These are phyloP conservation scores for Penicillium sp. DNA, from an alignment of 2,329 filamentous ascomycete species.

Conservation along the genomic window DNA sequence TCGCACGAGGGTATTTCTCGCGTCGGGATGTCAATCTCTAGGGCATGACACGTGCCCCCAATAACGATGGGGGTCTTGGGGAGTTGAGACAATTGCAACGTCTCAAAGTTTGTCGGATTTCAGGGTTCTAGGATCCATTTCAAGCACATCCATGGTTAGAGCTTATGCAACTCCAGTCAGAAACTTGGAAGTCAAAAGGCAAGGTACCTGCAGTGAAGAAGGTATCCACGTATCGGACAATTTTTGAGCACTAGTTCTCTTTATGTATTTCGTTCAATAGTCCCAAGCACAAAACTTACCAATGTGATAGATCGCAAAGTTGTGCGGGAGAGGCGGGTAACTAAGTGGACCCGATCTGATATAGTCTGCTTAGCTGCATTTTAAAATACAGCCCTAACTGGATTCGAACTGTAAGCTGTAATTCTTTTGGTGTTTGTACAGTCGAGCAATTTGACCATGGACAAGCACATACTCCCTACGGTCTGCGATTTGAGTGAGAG, in stretches of 20 bases:
- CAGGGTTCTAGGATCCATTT: conserved; percentile 7
- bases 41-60: conserved; percentile 21
- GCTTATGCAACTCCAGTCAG: conserved; percentile 12
- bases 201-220: conserved; percentile 23
- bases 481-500: not conserved
- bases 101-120: conserved; percentile 3
- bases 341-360: conserved; percentile 16
- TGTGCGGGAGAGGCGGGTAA: conserved; percentile 9
- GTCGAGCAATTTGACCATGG: no score
- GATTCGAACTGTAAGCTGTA: not conserved
- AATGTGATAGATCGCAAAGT: conserved; percentile 23
- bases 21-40: conserved; percentile 11
- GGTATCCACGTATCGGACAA: conserved; percentile 16
- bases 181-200: conserved; percentile 16
- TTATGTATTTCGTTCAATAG: conserved; percentile 17
- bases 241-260: conserved; percentile 16
- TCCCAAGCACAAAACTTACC: not conserved
- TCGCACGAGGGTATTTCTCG: conserved; percentile 1
- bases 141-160: conserved; percentile 17
- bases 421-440: not conserved
- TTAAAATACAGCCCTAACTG: not conserved
- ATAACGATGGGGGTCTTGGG: conserved; percentile 5
- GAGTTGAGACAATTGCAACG: conserved; percentile 16
- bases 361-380: conserved; percentile 2
- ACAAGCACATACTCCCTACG: not conserved